A percentile compares a stretch with the other conserved stretches of the same genome.
Conservation (phyloP, 2,329 filamentous ascomycete genomes). For the Pestalotiopsis sp. region DNA sequence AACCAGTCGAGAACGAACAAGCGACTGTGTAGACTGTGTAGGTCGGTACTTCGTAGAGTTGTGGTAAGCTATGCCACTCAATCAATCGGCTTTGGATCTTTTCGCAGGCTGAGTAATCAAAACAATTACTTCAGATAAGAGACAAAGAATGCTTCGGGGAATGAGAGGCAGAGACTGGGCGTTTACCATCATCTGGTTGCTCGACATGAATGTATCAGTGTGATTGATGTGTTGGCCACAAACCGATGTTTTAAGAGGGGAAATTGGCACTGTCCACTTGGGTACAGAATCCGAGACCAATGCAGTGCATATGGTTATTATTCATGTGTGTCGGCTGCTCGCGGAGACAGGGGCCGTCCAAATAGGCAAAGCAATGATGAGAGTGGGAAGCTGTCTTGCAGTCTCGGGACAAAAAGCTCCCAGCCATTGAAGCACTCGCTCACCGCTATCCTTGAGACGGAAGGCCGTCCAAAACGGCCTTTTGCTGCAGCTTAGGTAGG, state of each 20-base stretch:
- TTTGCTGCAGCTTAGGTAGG: not conserved
- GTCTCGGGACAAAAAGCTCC: not conserved
- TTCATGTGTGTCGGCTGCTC: too few species aligned
- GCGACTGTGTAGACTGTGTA: not conserved
- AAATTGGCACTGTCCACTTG: not conserved
- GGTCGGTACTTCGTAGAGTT: not conserved
- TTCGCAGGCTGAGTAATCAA: too few species aligned
- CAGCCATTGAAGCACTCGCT: not conserved
- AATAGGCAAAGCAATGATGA: not conserved
- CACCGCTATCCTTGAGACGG: slow-evolving; percentile 7
- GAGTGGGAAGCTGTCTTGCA: not conserved
- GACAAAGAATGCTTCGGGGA: not conserved
- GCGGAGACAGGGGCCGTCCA: not conserved
- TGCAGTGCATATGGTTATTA: not conserved
- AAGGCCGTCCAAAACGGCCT: slow-evolving; percentile 5
- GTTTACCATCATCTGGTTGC: not conserved
- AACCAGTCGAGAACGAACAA: not conserved
- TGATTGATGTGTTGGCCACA: not conserved
- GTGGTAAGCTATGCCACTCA: not conserved
- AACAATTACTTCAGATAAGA: too few species aligned
- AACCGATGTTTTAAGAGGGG: not conserved
- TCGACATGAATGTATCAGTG: not conserved
- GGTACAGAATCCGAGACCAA: slow-evolving; percentile 7
- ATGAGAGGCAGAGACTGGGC: not conserved
- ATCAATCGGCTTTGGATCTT: too few species aligned